Evolutionary conservation across 2,329 filamentous ascomycete genomes (phyloP).

Genomic region (Aspergillus sp.): DNA sequence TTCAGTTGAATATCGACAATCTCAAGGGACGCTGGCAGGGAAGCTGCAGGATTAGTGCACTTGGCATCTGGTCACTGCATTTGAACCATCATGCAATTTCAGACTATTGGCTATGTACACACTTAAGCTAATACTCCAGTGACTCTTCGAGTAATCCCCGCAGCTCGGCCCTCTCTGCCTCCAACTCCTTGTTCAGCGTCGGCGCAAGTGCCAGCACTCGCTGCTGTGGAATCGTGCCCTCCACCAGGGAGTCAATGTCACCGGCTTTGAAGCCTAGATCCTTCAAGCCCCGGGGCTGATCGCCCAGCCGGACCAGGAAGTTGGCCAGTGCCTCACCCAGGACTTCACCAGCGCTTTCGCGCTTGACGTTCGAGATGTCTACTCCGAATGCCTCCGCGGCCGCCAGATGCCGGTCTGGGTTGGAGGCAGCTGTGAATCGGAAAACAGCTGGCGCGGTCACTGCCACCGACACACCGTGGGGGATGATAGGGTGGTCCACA

Average conservation of each 20-base stretch:
- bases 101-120: background rate
- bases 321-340: constrained; percentile 77
- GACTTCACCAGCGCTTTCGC: constrained; percentile 85
- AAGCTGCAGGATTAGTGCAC: background rate
- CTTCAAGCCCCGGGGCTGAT: constrained; percentile 85
- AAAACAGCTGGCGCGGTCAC: constrained; percentile 94
- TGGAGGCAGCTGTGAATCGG: constrained; percentile 85
- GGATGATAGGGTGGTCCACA: constrained; percentile 76
- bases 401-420: constrained; percentile 85
- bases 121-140: constrained; percentile 51
- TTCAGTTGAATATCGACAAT: background rate
- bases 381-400: constrained; percentile 91
- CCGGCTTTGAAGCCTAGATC: constrained; percentile 74
- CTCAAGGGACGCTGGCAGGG: background rate
- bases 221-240: constrained; percentile 90
- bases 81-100: background rate
- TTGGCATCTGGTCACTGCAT: background rate
- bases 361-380: constrained; percentile 83
- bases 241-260: constrained; percentile 81
- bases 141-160: constrained; percentile 67
- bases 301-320: constrained; percentile 81
- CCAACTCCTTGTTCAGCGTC: constrained; percentile 69
- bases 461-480: constrained; percentile 92
- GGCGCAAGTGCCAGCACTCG: constrained; percentile 91
- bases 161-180: constrained; percentile 72